Base-by-base conservation (phyloP, 2,329 filamentous ascomycete species). In the Saccharata proteae region DNA sequence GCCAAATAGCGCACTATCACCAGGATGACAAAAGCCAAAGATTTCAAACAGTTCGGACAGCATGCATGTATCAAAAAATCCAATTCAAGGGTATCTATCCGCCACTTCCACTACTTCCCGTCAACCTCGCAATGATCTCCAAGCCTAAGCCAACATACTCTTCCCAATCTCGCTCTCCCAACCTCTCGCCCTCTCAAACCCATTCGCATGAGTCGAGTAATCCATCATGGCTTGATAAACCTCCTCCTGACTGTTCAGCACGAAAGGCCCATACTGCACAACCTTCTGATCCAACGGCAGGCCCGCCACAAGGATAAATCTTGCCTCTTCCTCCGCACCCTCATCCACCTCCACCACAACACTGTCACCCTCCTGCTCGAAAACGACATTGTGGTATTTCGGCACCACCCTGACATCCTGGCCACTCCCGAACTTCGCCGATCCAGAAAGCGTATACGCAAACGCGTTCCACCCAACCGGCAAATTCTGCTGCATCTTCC, bases 161-260 rank as follows among this genome's bases (percentile, higher is more conserved):
- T 84, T 85, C 21, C 81, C 82, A 67, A 93, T 93, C 60, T 92
- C 79, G 49, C 80, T 85, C 55, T 77, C 60, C 84, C 85, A 93
- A 6, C 31, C 24, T n/a, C 32, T 32, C 10, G 37, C 37, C 17
- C 35, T 8, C 29, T 39, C 54, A 15, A 57, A 57, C 0, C 54
- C 54, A 32, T 57, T 57, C 7, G 47, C 47, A 19, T 47, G 38
- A 5, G 43, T 32, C 25, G 19, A 24, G 22, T 42, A 46, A 34
- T 54, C 53, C 19, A 57, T 55, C 77, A 83, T 83, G 9, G 65
- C 65, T 66, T 84, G 85, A 21, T 81, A 82, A 67, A 93, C 93
- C 61, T 92, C 79, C 55, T 77, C 60, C 84, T 84, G 93, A 17
- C 74, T 71, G 40, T 73, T 67, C 1, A 80, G 44, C 1, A 57